Base-by-base conservation (phyloP, 495 filamentous ascomycete species). In the Jackrogersella minutella region DNA sequence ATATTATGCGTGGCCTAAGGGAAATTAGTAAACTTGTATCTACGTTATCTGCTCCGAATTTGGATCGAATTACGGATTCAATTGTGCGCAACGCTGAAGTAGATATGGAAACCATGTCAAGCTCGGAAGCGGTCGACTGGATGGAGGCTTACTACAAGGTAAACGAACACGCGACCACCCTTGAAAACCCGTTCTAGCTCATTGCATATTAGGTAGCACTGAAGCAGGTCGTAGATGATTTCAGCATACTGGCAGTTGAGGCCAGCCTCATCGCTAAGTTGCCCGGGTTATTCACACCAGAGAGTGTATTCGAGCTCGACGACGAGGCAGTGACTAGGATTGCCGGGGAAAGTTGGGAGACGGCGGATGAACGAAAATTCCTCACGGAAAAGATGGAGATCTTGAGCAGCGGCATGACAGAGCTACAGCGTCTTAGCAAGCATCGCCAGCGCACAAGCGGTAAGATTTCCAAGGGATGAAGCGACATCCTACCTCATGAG, bases 171-270 rank as follows among this genome's bases (percentile, higher is more conserved):
- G 2, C 49, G 7, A 14, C 47, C 13, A 28, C 7, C 2, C 39
- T 3, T 22, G 22, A 34, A n/a, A 43, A 17, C 0, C 3, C 17
- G 11, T 31, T 13, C 1, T 31, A 41, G 37, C 53, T 66, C 11
- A 64, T 17, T 9, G 37, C 39, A 49, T 47, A 17, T 21, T 33
- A 86, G 85, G 78, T 86, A 30, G 78, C 84, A 13, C 68, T 82
- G 22, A 72, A 80, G 44, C 76, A 70, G 0, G 84, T 86, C 60
- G 66, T 84, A 3, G 81, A 88, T 49, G 81, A 87, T 43, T 69
- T 87, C 39, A 76, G 79, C n/a, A 78, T 67, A 0, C 72, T 83
- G 10, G 86, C 74, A 5, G 77, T 84, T 19, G 84, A 86, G 34
- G 81, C 80, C n/a, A 81, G 79, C 43, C 75, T 86, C 14, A 73